Evolutionary conservation across 2,329 filamentous ascomycete genomes (phyloP).

Genomic region (Dactylonectria estremocensis): DNA sequence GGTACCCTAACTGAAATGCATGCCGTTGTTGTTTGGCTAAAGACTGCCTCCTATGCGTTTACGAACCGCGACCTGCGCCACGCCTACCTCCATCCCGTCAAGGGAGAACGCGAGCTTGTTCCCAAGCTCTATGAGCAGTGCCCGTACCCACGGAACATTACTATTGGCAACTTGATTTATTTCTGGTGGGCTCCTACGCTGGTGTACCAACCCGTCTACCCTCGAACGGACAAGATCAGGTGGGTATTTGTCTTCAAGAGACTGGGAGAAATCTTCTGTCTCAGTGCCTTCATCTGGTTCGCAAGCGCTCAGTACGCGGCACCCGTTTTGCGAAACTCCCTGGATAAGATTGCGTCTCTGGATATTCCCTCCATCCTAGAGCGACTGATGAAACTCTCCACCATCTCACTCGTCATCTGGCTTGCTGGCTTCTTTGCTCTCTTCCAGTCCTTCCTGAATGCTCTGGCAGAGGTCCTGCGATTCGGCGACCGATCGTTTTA

Average conservation of each 20-base stretch:
- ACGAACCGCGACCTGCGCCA: constrained; percentile 97
- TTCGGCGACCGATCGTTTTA: constrained; percentile 98
- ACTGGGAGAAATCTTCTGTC: constrained; percentile 80
- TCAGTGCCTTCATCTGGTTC: constrained; percentile 95
- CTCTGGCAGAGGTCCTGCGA: constrained; percentile 87
- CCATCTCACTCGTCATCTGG: constrained; percentile 97
- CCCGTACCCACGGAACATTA: constrained; percentile 93
- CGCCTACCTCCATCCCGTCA: constrained; percentile 84
- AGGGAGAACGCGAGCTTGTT: constrained; percentile 77
- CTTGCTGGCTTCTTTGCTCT: constrained; percentile 97
- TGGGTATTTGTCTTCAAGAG: constrained; percentile 93
- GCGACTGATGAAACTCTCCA: constrained; percentile 93
- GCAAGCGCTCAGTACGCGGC: constrained; percentile 94
- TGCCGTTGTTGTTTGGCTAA: constrained; percentile 95
- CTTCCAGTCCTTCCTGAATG: constrained; percentile 94
- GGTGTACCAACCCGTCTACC: constrained; percentile 97
- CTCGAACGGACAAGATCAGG: constrained; percentile 83
- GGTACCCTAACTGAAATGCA: constrained; percentile 93
- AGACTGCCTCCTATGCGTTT: constrained; percentile 95
- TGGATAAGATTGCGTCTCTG: constrained; percentile 87
- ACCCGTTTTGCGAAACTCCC: constrained; percentile 89
- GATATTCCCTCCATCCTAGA: constrained; percentile 88
- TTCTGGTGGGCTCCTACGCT: constrained; percentile 99
- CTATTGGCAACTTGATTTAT: constrained; percentile 88
- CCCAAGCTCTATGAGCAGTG: constrained; percentile 87